Base-by-base conservation (phyloP, 345 rosid species). In the Sisymbrium irio region DNA sequence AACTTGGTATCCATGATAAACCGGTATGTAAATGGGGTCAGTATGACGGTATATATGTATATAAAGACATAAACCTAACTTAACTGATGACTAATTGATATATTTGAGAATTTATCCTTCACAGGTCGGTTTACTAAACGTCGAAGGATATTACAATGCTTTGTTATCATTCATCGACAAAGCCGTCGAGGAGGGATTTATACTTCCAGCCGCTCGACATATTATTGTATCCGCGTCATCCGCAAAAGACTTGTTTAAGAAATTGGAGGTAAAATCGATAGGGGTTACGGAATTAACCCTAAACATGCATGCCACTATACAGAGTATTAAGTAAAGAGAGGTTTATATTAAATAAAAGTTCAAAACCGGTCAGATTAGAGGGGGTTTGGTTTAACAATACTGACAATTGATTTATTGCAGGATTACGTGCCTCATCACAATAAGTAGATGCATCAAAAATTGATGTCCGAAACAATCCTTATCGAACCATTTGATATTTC, bases 1-100 rank as follows among this genome's bases (percentile, higher is more conserved):
- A 87, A 57, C 88, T 87, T 28, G 88, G 91, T 55, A 81, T 87
- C 72, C 91, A 83, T 80, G 17, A 82, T 46, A 84, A 87, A 67
- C 91, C 88, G 55, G 88, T 87, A 71, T 50, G 83, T 57, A 33
- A 62, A 33, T 33, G 46, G 6, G 18, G 32, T 15, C 33, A 13
- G 40, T 18, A 27, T 28, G 47, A 8, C 8, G 18, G n/a, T n/a
- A n/a, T n/a, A n/a, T 49, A 49, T 49, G 17, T 55, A 3, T 11
- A 6, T 2, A 8, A 9, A 20, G 36, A 54, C 18, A 15, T 8
- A 27, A 11, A 18, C 14, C 44, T 6, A 32, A 0, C 35, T 33
- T 49, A 20, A 58, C 22, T 37, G 15, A 37, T 47, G 30, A n/a
- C 5, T 11, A 1, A 25, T 37, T 62, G 27, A 17, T 15, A 6